These are phyloP conservation scores for Nemania diffusa DNA, from an alignment of 2,329 filamentous ascomycete species.

Conservation along the genomic window DNA sequence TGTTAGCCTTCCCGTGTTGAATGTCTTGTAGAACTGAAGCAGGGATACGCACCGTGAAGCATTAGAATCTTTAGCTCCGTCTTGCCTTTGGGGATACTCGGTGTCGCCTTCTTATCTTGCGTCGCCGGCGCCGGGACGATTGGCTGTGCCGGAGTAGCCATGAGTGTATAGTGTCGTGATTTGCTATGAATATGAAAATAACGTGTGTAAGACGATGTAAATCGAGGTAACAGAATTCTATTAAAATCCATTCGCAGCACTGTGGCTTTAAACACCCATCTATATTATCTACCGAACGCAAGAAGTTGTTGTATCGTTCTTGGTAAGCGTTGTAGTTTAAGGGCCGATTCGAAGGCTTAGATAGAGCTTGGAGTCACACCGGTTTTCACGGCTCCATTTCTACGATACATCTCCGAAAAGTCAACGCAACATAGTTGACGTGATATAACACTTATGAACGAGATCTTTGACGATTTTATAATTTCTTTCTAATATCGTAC, in stretches of 20 bases:
- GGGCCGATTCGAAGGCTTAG: neutral
- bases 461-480: neutral
- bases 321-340: conserved; percentile 23
- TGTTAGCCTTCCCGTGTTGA: neutral
- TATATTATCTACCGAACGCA: conserved; percentile 12
- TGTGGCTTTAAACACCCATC: neutral
- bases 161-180: conserved; percentile 19
- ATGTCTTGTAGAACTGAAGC: neutral
- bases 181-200: neutral
- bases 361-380: neutral
- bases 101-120: conserved; percentile 41
- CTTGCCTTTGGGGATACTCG: conserved; percentile 54
- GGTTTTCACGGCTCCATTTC: conserved; percentile 19
- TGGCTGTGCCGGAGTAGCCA: conserved; percentile 41
- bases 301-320: conserved; percentile 15
- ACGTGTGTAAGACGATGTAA: neutral
- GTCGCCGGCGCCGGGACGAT: conserved; percentile 23
- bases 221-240: conserved; percentile 12
- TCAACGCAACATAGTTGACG: neutral
- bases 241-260: conserved; percentile 16
- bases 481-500: neutral
- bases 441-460: neutral
- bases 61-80: conserved; percentile 75
- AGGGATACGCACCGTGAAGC: conserved; percentile 71
- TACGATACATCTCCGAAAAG: conserved; percentile 1